phyloP scores from a whole-genome alignment of 345 rosid genomes.

The Gossypium arboreum region DNA sequence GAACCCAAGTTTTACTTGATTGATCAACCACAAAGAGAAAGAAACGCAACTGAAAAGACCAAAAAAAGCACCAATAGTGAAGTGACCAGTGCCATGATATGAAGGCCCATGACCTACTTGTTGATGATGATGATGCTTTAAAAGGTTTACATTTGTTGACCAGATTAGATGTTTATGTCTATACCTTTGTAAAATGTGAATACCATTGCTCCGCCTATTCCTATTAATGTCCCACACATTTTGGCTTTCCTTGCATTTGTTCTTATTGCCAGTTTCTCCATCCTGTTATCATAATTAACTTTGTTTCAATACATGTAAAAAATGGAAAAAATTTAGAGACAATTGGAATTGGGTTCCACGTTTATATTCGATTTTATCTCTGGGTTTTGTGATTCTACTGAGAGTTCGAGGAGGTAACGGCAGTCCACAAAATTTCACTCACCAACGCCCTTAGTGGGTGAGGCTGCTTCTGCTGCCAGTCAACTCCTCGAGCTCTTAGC shows the following conservation, averaged over 20 bases:
- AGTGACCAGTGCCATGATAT: background rate
- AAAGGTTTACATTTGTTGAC: conserved; percentile 35
- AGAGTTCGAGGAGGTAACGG: too few relatives aligned
- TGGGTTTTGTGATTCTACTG: too few relatives aligned
- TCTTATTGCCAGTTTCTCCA: conserved; percentile 39
- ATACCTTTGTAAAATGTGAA: conserved; percentile 54
- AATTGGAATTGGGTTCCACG: too few relatives aligned
- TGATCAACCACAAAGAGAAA: conserved; percentile 30
- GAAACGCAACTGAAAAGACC: conserved; percentile 27
- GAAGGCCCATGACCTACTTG: background rate
- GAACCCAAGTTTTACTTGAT: conserved; percentile 19
- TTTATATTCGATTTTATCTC: too few relatives aligned
- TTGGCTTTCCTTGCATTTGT: conserved; percentile 42
- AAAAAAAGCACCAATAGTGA: conserved; percentile 24
- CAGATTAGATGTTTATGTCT: conserved; percentile 17
- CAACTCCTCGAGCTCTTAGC: too few relatives aligned
- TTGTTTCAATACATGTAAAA: too few relatives aligned
- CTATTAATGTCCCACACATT: conserved; percentile 45
- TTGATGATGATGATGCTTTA: conserved; percentile 18
- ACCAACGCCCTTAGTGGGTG: too few relatives aligned
- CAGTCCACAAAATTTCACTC: too few relatives aligned
- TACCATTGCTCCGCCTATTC: conserved; percentile 52
- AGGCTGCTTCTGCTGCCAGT: too few relatives aligned
- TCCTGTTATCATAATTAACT: conserved; percentile 18
- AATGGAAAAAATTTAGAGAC: too few relatives aligned